phyloP scores from a whole-genome alignment of 1,284 basidiomycete genomes.

The Marasmius tenuissimus region DNA sequence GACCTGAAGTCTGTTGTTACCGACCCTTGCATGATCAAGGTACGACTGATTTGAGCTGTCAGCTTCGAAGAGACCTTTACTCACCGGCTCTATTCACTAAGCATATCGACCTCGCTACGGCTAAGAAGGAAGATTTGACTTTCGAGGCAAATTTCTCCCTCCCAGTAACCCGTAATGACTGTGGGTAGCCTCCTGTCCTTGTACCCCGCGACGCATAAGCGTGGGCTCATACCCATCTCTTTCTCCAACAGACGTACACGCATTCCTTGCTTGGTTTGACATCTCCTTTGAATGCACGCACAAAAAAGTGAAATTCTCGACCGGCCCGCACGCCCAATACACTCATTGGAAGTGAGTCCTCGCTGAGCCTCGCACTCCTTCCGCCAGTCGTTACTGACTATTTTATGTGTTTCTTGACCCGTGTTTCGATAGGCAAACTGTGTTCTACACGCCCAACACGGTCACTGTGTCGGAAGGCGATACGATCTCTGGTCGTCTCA shows the following conservation, averaged over 20 bases:
- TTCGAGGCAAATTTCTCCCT: slow-evolving; percentile 86
- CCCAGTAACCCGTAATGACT: slow-evolving; percentile 88
- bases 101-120: slow-evolving; percentile 90
- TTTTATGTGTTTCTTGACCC: neutral
- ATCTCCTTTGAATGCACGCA: slow-evolving; percentile 95
- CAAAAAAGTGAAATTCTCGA: slow-evolving; percentile 94
- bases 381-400: neutral
- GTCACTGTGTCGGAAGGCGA: slow-evolving; percentile 69
- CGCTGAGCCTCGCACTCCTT: slow-evolving; percentile 2
- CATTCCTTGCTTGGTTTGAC: slow-evolving; percentile 99
- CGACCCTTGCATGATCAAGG: slow-evolving; percentile 86
- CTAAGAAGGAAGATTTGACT: slow-evolving; percentile 92
- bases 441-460: slow-evolving; percentile 91
- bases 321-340: slow-evolving; percentile 94
- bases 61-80: neutral
- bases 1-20: slow-evolving; percentile 92
- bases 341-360: slow-evolving; percentile 92
- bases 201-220: slow-evolving; percentile 5
- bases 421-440: slow-evolving; percentile 71
- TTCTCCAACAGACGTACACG: slow-evolving; percentile 83
- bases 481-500: slow-evolving; percentile 67
- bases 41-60: slow-evolving; percentile 26
- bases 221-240: slow-evolving; percentile 2
- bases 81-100: slow-evolving; percentile 26
- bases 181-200: slow-evolving; percentile 45